phyloP scores from a whole-genome alignment of 1,139 yeast species.

The Kodamaea fungicola region DNA sequence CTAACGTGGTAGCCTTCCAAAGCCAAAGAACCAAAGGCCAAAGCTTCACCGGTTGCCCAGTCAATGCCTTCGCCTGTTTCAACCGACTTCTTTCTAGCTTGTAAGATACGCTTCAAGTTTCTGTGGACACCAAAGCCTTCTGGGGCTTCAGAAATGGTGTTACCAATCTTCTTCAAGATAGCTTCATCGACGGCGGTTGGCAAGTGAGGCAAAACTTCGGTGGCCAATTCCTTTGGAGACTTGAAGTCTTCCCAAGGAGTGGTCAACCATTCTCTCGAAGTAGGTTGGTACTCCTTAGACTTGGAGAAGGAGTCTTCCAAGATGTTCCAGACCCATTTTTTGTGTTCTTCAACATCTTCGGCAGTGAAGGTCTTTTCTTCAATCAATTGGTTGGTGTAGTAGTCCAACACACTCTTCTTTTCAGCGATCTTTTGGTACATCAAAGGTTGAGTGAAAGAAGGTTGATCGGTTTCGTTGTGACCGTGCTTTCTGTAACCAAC shows the following conservation, averaged over 20 bases:
- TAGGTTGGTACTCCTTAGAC: slow-evolving; percentile 87
- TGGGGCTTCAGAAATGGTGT: slow-evolving; percentile 78
- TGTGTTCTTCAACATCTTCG: slow-evolving; percentile 92
- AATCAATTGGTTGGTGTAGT: slow-evolving; percentile 75
- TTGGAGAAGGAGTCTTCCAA: slow-evolving; percentile 86
- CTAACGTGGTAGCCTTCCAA: slow-evolving; percentile 96
- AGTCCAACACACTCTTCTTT: slow-evolving; percentile 84
- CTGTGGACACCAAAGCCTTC: slow-evolving; percentile 87
- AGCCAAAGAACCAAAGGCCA: slow-evolving; percentile 90
- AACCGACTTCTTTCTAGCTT: slow-evolving; percentile 79
- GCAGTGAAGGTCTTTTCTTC: slow-evolving; percentile 85
- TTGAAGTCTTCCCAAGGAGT: slow-evolving; percentile 99
- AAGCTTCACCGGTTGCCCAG: slow-evolving; percentile 99
- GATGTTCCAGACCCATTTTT: slow-evolving; percentile 95
- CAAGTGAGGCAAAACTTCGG: slow-evolving; percentile 91
- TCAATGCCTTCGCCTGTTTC: slow-evolving; percentile 93
- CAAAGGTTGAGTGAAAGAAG: slow-evolving; percentile 95
- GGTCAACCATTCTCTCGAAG: slow-evolving; percentile 96
- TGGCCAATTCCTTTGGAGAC: slow-evolving; percentile 95
- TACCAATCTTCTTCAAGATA: slow-evolving; percentile 75
- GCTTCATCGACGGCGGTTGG: slow-evolving; percentile 88
- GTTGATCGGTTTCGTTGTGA: slow-evolving; percentile 99
- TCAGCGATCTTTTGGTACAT: slow-evolving; percentile 91
- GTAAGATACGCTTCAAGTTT: slow-evolving; percentile 92
- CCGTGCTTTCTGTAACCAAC: slow-evolving; percentile 99